Evolutionary conservation across 2,329 filamentous ascomycete species (phyloP).

Genomic region (Phyllosticta ampelicida): DNA sequence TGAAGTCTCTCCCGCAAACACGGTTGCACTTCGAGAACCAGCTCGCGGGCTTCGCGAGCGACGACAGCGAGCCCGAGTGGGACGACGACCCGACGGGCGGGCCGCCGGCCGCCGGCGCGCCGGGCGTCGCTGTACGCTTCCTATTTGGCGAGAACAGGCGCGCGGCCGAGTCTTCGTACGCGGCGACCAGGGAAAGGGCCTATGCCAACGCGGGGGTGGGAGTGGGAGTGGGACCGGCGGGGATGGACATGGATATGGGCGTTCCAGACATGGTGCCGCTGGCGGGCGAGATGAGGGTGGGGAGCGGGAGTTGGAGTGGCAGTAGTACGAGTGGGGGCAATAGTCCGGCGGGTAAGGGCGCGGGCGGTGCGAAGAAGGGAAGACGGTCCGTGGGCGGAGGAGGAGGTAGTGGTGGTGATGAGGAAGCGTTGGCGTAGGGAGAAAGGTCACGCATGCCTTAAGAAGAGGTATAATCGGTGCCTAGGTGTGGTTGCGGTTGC

Average conservation of each 20-base stretch:
- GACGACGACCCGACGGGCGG: conserved; percentile 5
- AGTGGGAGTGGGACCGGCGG: too few relatives aligned
- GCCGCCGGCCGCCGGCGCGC: not conserved
- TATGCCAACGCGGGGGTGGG: not conserved
- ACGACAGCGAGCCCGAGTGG: conserved; percentile 9
- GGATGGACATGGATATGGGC: too few relatives aligned
- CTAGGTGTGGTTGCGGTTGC: too few relatives aligned
- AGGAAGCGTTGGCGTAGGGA: not conserved
- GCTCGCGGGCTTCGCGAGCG: conserved; percentile 18
- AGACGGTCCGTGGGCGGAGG: not conserved
- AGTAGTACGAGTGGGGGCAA: not conserved
- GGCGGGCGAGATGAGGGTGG: not conserved
- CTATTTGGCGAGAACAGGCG: not conserved
- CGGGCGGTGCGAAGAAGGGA: not conserved
- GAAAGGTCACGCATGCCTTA: not conserved
- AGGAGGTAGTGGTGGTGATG: not conserved
- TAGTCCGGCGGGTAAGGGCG: not conserved
- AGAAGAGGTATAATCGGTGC: not conserved
- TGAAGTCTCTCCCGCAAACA: conserved; percentile 23
- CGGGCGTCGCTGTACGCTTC: not conserved
- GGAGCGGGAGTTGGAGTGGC: not conserved
- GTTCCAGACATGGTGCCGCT: not conserved
- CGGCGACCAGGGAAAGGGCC: not conserved
- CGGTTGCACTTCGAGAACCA: conserved; percentile 22
- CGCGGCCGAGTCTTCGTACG: too few relatives aligned